Conservation (phyloP, 73 alveolate species). For the Paramecium sexaurelia region DNA sequence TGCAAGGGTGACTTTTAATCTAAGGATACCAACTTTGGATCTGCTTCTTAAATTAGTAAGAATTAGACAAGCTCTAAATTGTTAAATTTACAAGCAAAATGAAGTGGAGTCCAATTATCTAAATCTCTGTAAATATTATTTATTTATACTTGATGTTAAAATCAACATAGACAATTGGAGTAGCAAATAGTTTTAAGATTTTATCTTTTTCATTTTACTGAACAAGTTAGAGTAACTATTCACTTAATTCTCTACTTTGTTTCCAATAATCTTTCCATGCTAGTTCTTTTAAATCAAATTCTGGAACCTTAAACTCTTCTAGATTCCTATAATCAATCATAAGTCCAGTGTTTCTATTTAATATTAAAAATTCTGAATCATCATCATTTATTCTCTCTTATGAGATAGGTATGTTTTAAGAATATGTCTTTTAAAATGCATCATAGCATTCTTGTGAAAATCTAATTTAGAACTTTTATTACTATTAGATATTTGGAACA, state of each 20-base stretch:
- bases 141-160: neutral
- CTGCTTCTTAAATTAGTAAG: neutral
- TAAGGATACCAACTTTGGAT: neutral
- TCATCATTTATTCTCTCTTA: neutral
- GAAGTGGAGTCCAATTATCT: slow-evolving; percentile 63
- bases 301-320: neutral
- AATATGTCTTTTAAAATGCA: slow-evolving; percentile 22
- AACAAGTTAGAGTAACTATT: neutral
- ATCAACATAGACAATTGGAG: neutral
- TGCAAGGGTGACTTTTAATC: slow-evolving; percentile 45
- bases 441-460: slow-evolving; percentile 15
- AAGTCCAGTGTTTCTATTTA: slow-evolving; percentile 43
- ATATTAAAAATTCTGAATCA: neutral
- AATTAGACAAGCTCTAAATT: neutral
- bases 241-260: neutral
- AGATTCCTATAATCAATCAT: neutral
- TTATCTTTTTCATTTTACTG: neutral
- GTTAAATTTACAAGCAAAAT: slow-evolving; percentile 42
- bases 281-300: neutral
- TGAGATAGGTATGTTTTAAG: neutral
- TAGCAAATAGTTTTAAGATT: neutral
- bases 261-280: slow-evolving; percentile 61
- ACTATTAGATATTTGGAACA: neutral
- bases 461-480: neutral
- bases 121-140: neutral